Conservation (phyloP, 257 asterid species). For the Marsdenia floribunda region DNA sequence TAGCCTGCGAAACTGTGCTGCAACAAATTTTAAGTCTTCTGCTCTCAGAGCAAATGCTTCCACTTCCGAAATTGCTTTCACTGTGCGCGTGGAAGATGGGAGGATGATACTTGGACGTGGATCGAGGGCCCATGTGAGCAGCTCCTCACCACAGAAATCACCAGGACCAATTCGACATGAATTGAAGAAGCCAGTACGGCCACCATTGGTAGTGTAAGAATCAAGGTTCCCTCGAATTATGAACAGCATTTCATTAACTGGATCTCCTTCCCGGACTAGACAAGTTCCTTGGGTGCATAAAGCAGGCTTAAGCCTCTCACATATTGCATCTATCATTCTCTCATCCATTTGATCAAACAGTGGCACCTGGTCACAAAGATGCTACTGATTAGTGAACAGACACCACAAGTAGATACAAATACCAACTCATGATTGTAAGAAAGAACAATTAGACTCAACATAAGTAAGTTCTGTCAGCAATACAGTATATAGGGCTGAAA, state of each 20-base stretch:
- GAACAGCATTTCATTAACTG: conserved; percentile 87
- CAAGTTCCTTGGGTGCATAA: conserved; percentile 74
- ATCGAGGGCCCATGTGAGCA: conserved; percentile 94
- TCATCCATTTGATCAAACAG: conserved; percentile 92
- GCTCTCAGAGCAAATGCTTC: conserved; percentile 83
- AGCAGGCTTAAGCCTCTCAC: conserved; percentile 91
- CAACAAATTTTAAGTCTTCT: conserved; percentile 81
- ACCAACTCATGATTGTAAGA: neutral
- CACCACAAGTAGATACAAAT: neutral
- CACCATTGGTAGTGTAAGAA: conserved; percentile 89
- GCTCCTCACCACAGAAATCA: conserved; percentile 94
- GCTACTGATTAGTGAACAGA: neutral
- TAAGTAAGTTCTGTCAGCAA: no score
- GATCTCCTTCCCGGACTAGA: conserved; percentile 88
- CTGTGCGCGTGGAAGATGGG: conserved; percentile 90
- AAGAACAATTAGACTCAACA: no score
- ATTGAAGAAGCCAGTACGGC: conserved; percentile 94
- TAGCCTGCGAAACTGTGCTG: conserved; percentile 73
- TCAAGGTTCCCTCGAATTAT: conserved; percentile 90
- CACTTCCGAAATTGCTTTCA: conserved; percentile 76
- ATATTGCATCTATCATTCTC: conserved; percentile 85
- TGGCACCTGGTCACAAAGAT: conserved; percentile 56
- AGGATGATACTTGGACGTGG: conserved; percentile 79
- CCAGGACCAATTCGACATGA: conserved; percentile 80
- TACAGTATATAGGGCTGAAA: neutral